Percentiles rank a stretch among this genome's conserved stretches.
Evolutionary conservation across 2,329 filamentous ascomycete species (phyloP).

Genomic region (Aureobasidium lini): DNA sequence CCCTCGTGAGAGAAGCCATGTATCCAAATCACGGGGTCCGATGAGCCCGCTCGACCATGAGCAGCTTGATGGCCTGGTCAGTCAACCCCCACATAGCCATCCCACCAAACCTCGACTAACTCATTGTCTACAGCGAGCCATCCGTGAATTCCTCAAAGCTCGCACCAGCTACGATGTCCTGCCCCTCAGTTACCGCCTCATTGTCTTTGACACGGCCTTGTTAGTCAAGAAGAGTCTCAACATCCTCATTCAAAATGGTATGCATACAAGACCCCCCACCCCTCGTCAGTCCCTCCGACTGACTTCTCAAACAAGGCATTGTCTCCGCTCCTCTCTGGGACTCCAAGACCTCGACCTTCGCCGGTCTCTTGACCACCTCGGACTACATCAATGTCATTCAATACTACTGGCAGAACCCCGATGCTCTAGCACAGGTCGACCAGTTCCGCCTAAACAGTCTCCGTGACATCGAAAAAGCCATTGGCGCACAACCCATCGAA

Average conservation of each 20-base stretch:
- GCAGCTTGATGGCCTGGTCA: conserved; percentile 70
- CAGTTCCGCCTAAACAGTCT: conserved; percentile 89
- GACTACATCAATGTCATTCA: conserved; percentile 99
- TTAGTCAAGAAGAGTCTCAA: conserved; percentile 95
- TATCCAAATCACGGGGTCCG: conserved; percentile 22
- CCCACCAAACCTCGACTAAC: conserved; percentile 13
- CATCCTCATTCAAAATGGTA: conserved; percentile 93
- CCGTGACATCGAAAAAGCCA: conserved; percentile 89
- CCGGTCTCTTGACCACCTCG: conserved; percentile 86
- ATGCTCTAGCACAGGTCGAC: conserved; percentile 81
- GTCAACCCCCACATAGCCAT: conserved; percentile 28
- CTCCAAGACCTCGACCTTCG: conserved; percentile 85
- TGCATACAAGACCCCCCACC: conserved; percentile 17
- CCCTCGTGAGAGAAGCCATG: conserved; percentile 18
- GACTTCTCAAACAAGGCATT: conserved; percentile 56
- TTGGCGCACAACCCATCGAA: conserved; percentile 84
- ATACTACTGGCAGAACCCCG: conserved; percentile 96
- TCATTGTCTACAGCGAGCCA: conserved; percentile 58
- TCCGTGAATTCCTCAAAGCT: conserved; percentile 92
- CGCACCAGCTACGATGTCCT: conserved; percentile 97
- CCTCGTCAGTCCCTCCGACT: conserved; percentile 3
- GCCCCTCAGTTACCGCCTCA: conserved; percentile 89
- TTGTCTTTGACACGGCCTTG: conserved; percentile 89
- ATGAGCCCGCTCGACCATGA: conserved; percentile 63
- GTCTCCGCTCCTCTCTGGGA: conserved; percentile 97